Evolutionary conservation across 345 rosid genomes (phyloP).

Genomic region (Ceriops decandra): DNA sequence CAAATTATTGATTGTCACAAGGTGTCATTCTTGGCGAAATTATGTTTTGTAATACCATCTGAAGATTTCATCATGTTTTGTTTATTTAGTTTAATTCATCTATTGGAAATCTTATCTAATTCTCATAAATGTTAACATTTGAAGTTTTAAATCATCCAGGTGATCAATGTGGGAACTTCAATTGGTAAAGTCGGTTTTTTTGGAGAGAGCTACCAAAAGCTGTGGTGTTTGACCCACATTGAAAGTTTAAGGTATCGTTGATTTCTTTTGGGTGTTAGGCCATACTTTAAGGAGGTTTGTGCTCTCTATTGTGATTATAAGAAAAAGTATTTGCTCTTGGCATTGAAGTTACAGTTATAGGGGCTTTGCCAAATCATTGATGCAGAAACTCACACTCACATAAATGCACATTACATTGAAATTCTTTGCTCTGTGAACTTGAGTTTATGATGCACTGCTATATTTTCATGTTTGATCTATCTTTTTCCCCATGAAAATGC

Average conservation of each 20-base stretch:
- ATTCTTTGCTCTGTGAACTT: not conserved
- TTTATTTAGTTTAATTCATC: no score
- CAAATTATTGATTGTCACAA: no score
- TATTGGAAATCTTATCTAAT: no score
- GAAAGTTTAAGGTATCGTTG: slow-evolving; percentile 75
- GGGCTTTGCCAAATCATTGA: not conserved
- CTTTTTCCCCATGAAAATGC: not conserved
- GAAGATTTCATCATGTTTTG: no score
- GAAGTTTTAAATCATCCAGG: slow-evolving; percentile 36
- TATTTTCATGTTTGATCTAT: not conserved
- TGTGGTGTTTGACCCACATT: slow-evolving; percentile 93
- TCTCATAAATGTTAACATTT: no score
- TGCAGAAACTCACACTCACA: not conserved
- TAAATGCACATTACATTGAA: not conserved
- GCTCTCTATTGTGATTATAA: not conserved
- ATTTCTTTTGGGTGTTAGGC: not conserved
- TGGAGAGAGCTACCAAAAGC: slow-evolving; percentile 56
- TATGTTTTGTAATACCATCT: no score
- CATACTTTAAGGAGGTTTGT: not conserved
- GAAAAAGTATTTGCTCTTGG: not conserved
- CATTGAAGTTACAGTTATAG: not conserved
- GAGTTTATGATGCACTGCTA: not conserved
- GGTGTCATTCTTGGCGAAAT: no score
- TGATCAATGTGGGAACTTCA: slow-evolving; percentile 87
- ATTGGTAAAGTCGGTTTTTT: slow-evolving; percentile 76